Conservation (phyloP, 1,284 basidiomycete genomes). For the Sphagnurus paluster region DNA sequence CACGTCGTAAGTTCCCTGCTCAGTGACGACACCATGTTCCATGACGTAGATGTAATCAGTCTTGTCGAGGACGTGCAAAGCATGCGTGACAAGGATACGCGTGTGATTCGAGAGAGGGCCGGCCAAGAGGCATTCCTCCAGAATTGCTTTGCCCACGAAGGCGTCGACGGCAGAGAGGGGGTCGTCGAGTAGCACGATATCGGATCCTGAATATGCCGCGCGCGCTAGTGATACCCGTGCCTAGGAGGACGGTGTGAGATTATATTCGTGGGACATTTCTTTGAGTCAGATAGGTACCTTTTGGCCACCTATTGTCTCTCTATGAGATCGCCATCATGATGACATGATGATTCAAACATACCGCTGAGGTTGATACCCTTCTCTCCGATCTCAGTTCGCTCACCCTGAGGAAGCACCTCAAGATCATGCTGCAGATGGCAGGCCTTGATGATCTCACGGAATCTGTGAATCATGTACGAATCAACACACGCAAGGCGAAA, state of each 20-base stretch:
- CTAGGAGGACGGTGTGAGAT: conserved; percentile 29
- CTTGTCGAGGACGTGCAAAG: conserved; percentile 69
- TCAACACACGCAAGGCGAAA: background rate
- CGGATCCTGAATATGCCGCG: conserved; percentile 75
- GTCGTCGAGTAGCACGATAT: conserved; percentile 75
- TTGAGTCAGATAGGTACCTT: conserved; percentile 39
- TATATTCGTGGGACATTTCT: conserved; percentile 29
- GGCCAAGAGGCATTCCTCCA: conserved; percentile 59
- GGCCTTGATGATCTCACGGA: conserved; percentile 55
- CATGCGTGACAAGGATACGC: conserved; percentile 78
- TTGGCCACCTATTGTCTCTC: conserved; percentile 44
- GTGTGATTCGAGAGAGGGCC: conserved; percentile 63
- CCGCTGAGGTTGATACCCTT: conserved; percentile 74
- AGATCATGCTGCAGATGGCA: conserved; percentile 70
- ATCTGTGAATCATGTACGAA: conserved; percentile 31
- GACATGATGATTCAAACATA: conserved; percentile 17
- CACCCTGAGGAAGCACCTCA: conserved; percentile 63
- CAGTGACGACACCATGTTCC: conserved; percentile 67
- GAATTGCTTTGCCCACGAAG: conserved; percentile 59
- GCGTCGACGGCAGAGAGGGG: conserved; percentile 76
- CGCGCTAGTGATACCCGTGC: conserved; percentile 82
- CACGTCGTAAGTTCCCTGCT: conserved; percentile 63
- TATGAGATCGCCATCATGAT: background rate
- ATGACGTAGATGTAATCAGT: conserved; percentile 72
- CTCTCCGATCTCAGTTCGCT: conserved; percentile 83